These are phyloP conservation scores for Phytophthora cactorum DNA, from an alignment of 352 stramenopile species.

Conservation along the genomic window DNA sequence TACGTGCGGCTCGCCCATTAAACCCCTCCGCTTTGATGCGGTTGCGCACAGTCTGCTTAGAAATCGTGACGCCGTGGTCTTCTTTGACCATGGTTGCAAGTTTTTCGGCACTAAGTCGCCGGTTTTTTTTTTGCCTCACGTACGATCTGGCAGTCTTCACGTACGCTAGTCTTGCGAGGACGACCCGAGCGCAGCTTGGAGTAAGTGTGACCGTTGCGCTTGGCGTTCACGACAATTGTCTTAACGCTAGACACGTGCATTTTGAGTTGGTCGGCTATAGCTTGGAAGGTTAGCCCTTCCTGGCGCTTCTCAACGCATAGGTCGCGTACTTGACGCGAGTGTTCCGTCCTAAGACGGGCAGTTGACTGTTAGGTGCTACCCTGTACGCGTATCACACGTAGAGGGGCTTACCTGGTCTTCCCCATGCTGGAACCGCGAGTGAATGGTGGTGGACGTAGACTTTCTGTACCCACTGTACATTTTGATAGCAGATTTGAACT, in stretches of 20 bases:
- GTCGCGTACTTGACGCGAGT: too few species aligned
- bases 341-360: too few species aligned
- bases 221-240: not conserved
- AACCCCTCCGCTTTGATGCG: conserved; percentile 1
- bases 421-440: too few species aligned
- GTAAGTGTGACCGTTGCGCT: not conserved
- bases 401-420: too few species aligned
- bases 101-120: conserved; percentile 6
- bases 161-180: conserved; percentile 2
- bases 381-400: too few species aligned
- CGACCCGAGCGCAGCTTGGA: not conserved
- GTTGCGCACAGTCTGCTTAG: conserved; percentile 4
- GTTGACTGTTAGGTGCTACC: too few species aligned
- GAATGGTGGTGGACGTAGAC: too few species aligned
- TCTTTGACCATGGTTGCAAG: conserved; percentile 3
- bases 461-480: too few species aligned
- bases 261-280: not conserved
- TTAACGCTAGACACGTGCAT: not conserved
- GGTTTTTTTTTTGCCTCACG: conserved; percentile 2
- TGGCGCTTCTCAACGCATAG: too few species aligned
- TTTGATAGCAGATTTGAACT: too few species aligned
- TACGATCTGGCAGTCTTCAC: not conserved
- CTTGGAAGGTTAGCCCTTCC: not conserved
- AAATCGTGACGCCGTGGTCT: not conserved
- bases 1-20: too few species aligned